Conservation (phyloP, 805 yeast genomes). For the Spathaspora gorwiae region DNA sequence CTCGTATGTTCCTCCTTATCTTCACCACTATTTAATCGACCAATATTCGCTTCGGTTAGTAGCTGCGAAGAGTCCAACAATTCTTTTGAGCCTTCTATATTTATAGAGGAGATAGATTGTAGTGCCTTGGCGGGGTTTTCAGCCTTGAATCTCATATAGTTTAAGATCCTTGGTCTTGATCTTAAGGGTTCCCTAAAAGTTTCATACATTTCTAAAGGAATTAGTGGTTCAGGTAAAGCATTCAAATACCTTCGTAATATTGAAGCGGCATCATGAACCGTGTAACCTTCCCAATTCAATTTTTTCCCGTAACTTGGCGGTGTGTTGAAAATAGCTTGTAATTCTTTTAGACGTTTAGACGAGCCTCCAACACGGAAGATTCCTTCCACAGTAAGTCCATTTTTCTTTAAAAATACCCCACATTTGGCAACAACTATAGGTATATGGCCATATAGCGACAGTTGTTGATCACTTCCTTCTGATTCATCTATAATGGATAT, state of each 20-base stretch:
- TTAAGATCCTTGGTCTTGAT: constrained; percentile 57
- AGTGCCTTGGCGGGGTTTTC: constrained; percentile 28
- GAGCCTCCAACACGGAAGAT: constrained; percentile 93
- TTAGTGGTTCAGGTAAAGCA: constrained; percentile 85
- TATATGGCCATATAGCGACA: constrained; percentile 73
- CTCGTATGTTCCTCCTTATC: not conserved
- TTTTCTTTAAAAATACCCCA: constrained; percentile 76
- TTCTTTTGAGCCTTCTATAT: not conserved
- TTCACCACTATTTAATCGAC: constrained; percentile 21
- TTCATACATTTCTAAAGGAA: constrained; percentile 74
- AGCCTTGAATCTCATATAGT: constrained; percentile 59
- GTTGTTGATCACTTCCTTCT: constrained; percentile 31
- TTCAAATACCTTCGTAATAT: constrained; percentile 80
- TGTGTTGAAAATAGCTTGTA: constrained; percentile 76
- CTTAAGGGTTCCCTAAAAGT: constrained; percentile 73
- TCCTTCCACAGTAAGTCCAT: constrained; percentile 80
- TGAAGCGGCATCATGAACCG: constrained; percentile 96
- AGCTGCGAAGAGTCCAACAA: constrained; percentile 16
- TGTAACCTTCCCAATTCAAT: constrained; percentile 86
- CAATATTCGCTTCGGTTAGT: constrained; percentile 29
- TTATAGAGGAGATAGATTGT: constrained; percentile 2
- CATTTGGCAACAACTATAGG: constrained; percentile 96
- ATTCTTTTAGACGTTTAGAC: constrained; percentile 77
- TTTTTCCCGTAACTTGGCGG: constrained; percentile 90
- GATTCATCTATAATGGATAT: constrained; percentile 48